Conservation (phyloP, 352 stramenopile species). For the Pythium plurisporium region DNA sequence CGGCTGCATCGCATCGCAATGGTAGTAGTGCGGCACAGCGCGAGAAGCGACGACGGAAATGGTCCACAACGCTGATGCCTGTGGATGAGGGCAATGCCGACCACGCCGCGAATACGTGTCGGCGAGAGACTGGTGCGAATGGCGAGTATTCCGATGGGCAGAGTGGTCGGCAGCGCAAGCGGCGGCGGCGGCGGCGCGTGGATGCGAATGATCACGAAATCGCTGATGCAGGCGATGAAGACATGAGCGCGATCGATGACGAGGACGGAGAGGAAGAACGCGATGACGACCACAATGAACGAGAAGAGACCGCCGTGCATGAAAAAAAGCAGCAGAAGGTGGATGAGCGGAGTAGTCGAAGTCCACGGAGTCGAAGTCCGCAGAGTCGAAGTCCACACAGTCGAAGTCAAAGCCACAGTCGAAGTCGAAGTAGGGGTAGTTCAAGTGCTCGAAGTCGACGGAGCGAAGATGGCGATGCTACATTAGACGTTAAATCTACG, state of each 20-base stretch:
- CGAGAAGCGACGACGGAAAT: slow-evolving; percentile 61
- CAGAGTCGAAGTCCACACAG: slow-evolving; percentile 14
- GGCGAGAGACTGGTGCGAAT: neutral
- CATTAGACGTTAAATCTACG: neutral
- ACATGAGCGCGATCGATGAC: neutral
- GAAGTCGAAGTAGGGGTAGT: slow-evolving; percentile 11
- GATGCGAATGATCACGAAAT: neutral
- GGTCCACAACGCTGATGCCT: slow-evolving; percentile 57
- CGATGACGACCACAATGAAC: neutral
- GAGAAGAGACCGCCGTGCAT: neutral
- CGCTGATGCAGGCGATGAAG: neutral
- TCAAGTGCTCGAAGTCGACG: slow-evolving; percentile 11
- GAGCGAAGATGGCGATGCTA: neutral
- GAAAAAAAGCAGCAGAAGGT: neutral
- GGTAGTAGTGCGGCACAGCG: slow-evolving; percentile 5
- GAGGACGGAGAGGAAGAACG: neutral
- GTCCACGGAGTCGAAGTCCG: slow-evolving; percentile 7
- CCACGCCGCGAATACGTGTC: neutral
- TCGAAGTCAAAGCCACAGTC: slow-evolving; percentile 15
- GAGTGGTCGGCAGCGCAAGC: neutral
- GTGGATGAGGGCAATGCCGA: slow-evolving; percentile 17
- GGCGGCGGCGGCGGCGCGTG: slow-evolving; percentile 5
- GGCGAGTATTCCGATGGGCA: neutral
- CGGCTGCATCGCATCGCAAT: no score
- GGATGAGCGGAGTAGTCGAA: slow-evolving; percentile 9